These are phyloP conservation scores for Russula lepida DNA, from an alignment of 768 basidiomycete genomes.

Conservation along the genomic window DNA sequence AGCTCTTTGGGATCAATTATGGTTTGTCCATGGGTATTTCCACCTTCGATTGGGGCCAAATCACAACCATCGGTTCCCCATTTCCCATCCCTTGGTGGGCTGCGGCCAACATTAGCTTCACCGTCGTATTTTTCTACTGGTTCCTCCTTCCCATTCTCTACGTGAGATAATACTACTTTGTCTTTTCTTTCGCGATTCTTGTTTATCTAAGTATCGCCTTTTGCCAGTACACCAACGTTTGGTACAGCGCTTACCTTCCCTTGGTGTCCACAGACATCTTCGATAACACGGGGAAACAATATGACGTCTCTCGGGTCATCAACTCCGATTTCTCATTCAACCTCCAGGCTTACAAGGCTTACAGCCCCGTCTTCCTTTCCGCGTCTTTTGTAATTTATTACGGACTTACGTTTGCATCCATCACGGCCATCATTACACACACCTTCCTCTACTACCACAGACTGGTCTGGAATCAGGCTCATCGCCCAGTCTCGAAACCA, in stretches of 20 bases:
- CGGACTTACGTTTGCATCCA: slow-evolving; percentile 74
- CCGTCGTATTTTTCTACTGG: slow-evolving; percentile 66
- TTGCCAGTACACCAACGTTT: slow-evolving; percentile 27
- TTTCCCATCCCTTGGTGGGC: slow-evolving; percentile 81
- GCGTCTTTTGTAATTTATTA: slow-evolving; percentile 68
- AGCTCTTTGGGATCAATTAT: slow-evolving; percentile 55
- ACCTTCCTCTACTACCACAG: slow-evolving; percentile 68
- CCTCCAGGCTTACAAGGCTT: slow-evolving; percentile 43
- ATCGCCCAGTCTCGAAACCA: slow-evolving; percentile 65
- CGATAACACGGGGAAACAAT: slow-evolving; percentile 50
- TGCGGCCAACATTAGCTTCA: slow-evolving; percentile 55
- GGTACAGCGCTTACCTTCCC: slow-evolving; percentile 27
- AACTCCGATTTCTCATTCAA: slow-evolving; percentile 49
- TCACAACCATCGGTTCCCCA: slow-evolving; percentile 59
- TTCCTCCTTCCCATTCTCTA: slow-evolving; percentile 55
- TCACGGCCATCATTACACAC: slow-evolving; percentile 68
- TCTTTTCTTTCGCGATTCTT: not conserved
- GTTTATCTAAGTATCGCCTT: not conserved
- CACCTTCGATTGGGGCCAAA: slow-evolving; percentile 79
- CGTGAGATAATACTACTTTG: slow-evolving; percentile 6
- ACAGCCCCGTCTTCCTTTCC: slow-evolving; percentile 57
- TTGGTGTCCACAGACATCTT: slow-evolving; percentile 42
- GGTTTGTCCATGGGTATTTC: slow-evolving; percentile 52
- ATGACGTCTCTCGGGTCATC: slow-evolving; percentile 52
- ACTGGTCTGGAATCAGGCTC: slow-evolving; percentile 65